Evolutionary conservation across 768 basidiomycete species (phyloP), one percentile per base, ranked within the genome.

Genomic region (Lactarius sp.): DNA sequence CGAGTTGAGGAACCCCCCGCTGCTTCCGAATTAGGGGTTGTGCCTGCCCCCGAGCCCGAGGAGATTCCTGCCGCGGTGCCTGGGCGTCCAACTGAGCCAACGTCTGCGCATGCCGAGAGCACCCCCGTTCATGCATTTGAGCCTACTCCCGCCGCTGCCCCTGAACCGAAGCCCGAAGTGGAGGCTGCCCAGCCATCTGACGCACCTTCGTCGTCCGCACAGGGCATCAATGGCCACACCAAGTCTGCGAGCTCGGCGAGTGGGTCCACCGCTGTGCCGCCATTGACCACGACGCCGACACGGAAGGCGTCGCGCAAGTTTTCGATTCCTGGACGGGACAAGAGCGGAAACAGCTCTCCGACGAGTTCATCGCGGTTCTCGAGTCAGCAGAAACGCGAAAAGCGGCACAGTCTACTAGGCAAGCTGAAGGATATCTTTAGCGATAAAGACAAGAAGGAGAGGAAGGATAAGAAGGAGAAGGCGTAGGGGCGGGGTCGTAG

Each of bases 391-490:
- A 65, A 66, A 37, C 67, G 66, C 16, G 61, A 67, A 53, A 68
- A 67, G 50, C 68, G 68, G 59, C 44, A 53, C 14, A 68, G 66
- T 62, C 7, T 68, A 1, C 51, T 68, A 20, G 62, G 59, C 6
- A 68, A 61, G 49, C 42, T 68, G 52, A 68, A 67, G 60, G 68
- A 66, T 52, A 61, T 68, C 13, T 68, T 68, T 49, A n/a, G 31
- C 7, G 66, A 67, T 12, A 67, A 67, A 46, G 63, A 57, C 27
- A 59, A 65, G 58, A 58, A 63, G 53, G 55, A 56, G 51, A 66
- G 56, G 58, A 66, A 60, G 54, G 61, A 66, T 42, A 59, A 59
- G 54, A 44, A 27, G 20, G 47, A 16, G 20, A 66, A 61, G 64
- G 53, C 67, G 37, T 62, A 62, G 61, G 56, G 12, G 56, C 27